Base-by-base conservation (phyloP, 2,329 filamentous ascomycete species). In the Ophiostoma novo-ulmi region DNA sequence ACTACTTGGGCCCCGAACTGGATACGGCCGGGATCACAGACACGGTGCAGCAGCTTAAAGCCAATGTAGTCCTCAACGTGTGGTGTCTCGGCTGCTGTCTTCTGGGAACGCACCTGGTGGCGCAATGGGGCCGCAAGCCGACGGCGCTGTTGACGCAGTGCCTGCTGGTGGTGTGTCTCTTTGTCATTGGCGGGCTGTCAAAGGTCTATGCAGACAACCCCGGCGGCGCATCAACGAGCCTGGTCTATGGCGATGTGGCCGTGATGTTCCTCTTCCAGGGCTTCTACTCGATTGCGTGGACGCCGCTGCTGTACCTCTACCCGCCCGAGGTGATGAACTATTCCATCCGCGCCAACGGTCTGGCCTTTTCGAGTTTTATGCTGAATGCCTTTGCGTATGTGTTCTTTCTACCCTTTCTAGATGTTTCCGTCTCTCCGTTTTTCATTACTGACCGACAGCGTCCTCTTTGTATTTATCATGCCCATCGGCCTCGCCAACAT, bases 301-400 rank as follows among this genome's bases (percentile, higher is more conserved):
- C 83, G 7, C 83, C 83, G 2, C 74, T 86, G 36, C 77, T 82
- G 0, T 81, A 91, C 94, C 76, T 85, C 1, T 85, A 85, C 71
- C 82, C 83, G 0, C 79, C 83, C 0, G 83, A 85, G 75, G 78
- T 84, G 8, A 78, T 85, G 75, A 81, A 82, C 31, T 84, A 83
- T 73, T 80, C 81, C 0, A 82, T 85, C 64, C 80, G 83, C 39
- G 82, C 82, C 0, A 82, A 82, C 67, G 83, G 82, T 1, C 74
- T 84, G 72, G 81, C 79, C 0, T 75, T 81, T 61, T 81, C 79
- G 10, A 69, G 74, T 1, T 75, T 80, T 13, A 64, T 64, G 61
- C 61, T 64, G 14, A 64, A 64, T 64, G 61, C 36, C 5, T n/a
- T 36, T 14, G 39, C 70, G 17, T 17, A 20, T 70, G 22, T 72